phyloP scores from a whole-genome alignment of 164 flowering plant genomes.

The Taxillus chinensis region DNA sequence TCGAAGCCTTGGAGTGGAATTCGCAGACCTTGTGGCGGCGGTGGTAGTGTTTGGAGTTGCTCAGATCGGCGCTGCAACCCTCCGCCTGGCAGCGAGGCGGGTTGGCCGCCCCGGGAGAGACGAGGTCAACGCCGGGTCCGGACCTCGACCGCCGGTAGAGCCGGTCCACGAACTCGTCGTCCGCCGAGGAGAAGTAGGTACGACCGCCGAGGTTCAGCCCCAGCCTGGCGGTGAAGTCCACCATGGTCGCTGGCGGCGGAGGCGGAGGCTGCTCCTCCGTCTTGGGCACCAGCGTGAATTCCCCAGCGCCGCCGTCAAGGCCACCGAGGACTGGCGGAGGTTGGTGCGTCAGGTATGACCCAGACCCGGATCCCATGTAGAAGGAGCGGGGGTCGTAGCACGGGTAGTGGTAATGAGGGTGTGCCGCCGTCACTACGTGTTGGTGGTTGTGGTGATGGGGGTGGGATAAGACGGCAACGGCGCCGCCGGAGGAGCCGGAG shows the following conservation, averaged over 20 bases:
- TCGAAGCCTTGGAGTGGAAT: slow-evolving; percentile 85
- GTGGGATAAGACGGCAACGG: slow-evolving; percentile 14
- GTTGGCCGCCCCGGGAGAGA: slow-evolving; percentile 28
- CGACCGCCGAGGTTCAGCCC: slow-evolving; percentile 78
- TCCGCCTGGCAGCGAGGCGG: slow-evolving; percentile 80
- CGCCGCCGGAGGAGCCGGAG: slow-evolving; percentile 3
- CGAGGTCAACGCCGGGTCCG: slow-evolving; percentile 7
- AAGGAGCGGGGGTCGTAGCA: slow-evolving; percentile 29
- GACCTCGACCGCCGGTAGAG: slow-evolving; percentile 59
- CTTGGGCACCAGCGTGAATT: slow-evolving; percentile 43
- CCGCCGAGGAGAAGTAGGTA: slow-evolving; percentile 68
- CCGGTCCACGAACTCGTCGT: slow-evolving; percentile 63
- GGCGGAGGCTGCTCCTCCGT: slow-evolving; percentile 23
- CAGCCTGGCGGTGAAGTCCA: slow-evolving; percentile 34
- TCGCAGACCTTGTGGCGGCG: slow-evolving; percentile 95
- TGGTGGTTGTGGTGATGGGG: slow-evolving; percentile 9
- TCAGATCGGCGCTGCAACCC: slow-evolving; percentile 75
- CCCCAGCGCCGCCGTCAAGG: slow-evolving; percentile 14
- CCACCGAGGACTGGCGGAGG: slow-evolving; percentile 13
- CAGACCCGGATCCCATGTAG: slow-evolving; percentile 11
- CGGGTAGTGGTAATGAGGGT: slow-evolving; percentile 13
- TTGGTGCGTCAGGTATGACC: slow-evolving; percentile 12
- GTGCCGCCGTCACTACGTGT: slow-evolving; percentile 10
- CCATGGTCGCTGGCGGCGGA: neutral
- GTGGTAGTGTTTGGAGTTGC: slow-evolving; percentile 80